phyloP scores from a whole-genome alignment of 2,329 filamentous ascomycete species.

The Exophiala oligosperma region DNA sequence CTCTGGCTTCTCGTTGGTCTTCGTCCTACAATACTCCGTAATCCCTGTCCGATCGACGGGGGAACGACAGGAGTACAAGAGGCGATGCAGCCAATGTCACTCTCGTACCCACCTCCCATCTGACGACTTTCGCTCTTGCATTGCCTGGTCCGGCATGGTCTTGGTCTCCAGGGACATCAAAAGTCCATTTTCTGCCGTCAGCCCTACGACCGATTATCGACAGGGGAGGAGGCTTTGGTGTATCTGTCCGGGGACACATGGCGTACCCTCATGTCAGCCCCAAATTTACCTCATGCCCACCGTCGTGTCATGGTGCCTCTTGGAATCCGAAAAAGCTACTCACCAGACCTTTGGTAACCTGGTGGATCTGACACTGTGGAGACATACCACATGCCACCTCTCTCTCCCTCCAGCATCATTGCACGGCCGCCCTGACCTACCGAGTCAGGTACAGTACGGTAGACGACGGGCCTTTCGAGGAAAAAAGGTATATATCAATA shows the following conservation, averaged over 20 bases:
- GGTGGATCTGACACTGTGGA: neutral
- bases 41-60: neutral
- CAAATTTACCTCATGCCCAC: slow-evolving; percentile 22
- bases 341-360: neutral
- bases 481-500: slow-evolving; percentile 3
- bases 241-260: neutral
- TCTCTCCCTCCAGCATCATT: neutral
- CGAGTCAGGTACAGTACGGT: too few relatives aligned
- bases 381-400: neutral
- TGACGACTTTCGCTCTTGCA: neutral
- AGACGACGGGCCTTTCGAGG: neutral
- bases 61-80: neutral
- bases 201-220: slow-evolving; percentile 12
- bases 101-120: neutral
- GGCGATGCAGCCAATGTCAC: slow-evolving; percentile 6
- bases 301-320: neutral
- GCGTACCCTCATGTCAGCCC: slow-evolving; percentile 16
- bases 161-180: neutral
- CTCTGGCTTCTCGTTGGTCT: slow-evolving; percentile 7
- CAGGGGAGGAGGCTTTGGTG: neutral
- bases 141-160: neutral
- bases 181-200: slow-evolving; percentile 18
- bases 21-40: neutral
- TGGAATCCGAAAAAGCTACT: neutral
- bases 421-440: neutral